Percentiles rank a stretch among this genome's conserved stretches.
Evolutionary conservation across 305 asterid genomes (phyloP).

Genomic region (Solanum hybrid): DNA sequence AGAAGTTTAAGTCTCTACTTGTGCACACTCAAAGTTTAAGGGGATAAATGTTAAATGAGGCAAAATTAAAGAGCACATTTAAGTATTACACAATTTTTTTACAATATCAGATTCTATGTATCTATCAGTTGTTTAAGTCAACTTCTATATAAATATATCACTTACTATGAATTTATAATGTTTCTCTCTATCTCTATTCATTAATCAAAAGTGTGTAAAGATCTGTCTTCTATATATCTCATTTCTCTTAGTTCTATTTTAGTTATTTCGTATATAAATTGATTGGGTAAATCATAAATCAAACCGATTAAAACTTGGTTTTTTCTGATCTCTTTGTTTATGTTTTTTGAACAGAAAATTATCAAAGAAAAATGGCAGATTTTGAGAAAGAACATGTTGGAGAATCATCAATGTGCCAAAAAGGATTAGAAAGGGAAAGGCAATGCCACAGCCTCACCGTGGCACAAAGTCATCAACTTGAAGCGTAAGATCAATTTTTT

Average conservation of each 20-base stretch:
- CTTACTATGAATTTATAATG: neutral
- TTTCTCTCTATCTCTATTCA: neutral
- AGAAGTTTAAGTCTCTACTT: neutral
- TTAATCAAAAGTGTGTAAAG: neutral
- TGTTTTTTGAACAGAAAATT: neutral
- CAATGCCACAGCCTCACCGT: constrained; percentile 50
- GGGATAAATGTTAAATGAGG: neutral
- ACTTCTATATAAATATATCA: neutral
- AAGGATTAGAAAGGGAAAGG: constrained; percentile 26
- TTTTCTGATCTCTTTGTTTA: neutral
- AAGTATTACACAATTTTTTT: neutral
- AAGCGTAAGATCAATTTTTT: constrained; percentile 31
- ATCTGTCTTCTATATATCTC: neutral
- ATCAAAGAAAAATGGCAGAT: constrained; percentile 11
- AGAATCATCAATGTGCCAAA: constrained; percentile 23
- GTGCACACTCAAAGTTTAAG: neutral
- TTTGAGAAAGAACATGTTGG: constrained; percentile 27
- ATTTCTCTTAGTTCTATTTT: neutral
- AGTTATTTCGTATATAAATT: neutral
- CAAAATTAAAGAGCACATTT: neutral
- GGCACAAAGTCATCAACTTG: constrained; percentile 52
- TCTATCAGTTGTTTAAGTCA: neutral
- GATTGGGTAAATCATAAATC: neutral
- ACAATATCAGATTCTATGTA: neutral
- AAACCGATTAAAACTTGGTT: neutral